These are phyloP conservation scores for Dryas integrifolia DNA, from an alignment of 331 rosid species.

Conservation along the genomic window DNA sequence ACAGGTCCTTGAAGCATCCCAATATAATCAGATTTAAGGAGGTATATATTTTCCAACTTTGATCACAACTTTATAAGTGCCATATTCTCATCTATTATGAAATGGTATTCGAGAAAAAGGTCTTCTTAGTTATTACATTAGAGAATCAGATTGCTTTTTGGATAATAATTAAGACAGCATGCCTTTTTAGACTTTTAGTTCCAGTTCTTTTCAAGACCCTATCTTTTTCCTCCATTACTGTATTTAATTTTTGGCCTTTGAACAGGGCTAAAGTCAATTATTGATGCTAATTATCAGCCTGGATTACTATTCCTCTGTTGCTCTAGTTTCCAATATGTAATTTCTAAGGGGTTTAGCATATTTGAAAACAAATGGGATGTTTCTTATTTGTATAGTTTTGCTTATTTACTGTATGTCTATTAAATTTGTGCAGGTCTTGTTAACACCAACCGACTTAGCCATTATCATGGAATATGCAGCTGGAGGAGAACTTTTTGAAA, in stretches of 20 bases:
- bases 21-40: conserved; percentile 90
- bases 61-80: too few species aligned
- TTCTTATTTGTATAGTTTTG: not conserved
- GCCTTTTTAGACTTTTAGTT: not conserved
- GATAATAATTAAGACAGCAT: not conserved
- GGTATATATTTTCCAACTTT: conserved; percentile 37
- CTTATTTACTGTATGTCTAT: not conserved
- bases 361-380: not conserved
- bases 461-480: conserved; percentile 98
- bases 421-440: conserved; percentile 49
- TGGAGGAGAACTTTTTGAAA: conserved; percentile 93
- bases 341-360: not conserved
- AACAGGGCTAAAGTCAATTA: conserved; percentile 1
- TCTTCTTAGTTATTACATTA: not conserved
- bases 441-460: conserved; percentile 86
- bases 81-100: not conserved
- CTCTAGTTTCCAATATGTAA: not conserved
- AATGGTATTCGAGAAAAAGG: not conserved
- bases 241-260: not conserved
- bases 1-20: conserved; percentile 92
- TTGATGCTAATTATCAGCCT: not conserved
- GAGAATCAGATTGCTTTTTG: conserved; percentile 12
- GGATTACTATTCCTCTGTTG: not conserved
- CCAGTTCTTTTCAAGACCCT: not conserved
- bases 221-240: not conserved